Evolutionary conservation across 176 grass and related monocot species (phyloP), one percentile per base, ranked within the genome.

Genomic region (Bolboschoenus planiculmis): DNA sequence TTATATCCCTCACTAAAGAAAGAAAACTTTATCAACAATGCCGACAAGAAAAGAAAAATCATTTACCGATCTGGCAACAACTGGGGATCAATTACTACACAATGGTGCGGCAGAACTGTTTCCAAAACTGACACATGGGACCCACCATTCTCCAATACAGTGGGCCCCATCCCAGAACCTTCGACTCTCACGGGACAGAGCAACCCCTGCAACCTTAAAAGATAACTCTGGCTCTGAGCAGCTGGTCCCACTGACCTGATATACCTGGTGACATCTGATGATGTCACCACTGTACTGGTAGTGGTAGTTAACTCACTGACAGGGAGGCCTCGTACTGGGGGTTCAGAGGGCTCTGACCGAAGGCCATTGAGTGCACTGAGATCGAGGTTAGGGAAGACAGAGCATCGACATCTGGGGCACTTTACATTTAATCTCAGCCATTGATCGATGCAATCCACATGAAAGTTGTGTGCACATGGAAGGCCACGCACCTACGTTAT

Each of bases 391-490:
- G 97, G 97, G 83, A 99, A 99, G 10, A 99, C 97, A 0, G 97
- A 99, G 67, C 93, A 99, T 20, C 97, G 82, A 79, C 97, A 99
- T 59, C 96, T 88, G 0, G 96, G 96, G 68, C 96, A 98, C 48
- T 98, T 98, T 31, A 98, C 90, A 14, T 98, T 98, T 79, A 98
- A 50, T 62, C 95, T 86, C 33, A 98, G 88, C 95, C 95, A 98
- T 42, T 98, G 92, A 71, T 98, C 92, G 13, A 98, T 93, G 87
- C 95, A 98, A 65, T 93, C 92, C 37, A 98, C 92, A 57, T 98
- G 96, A 88, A 98, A 95, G 85, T 98, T 98, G 83, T 98, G 96
- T 3, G 92, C 96, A 33, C 96, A 98, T 2, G 96, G 96, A 30
- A 98, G 90, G 4, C 96, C 92, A 26, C 96, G 92, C 27, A 98